Base-by-base conservation (phyloP, 2,329 filamentous ascomycete species). In the Neurospora crassa region DNA sequence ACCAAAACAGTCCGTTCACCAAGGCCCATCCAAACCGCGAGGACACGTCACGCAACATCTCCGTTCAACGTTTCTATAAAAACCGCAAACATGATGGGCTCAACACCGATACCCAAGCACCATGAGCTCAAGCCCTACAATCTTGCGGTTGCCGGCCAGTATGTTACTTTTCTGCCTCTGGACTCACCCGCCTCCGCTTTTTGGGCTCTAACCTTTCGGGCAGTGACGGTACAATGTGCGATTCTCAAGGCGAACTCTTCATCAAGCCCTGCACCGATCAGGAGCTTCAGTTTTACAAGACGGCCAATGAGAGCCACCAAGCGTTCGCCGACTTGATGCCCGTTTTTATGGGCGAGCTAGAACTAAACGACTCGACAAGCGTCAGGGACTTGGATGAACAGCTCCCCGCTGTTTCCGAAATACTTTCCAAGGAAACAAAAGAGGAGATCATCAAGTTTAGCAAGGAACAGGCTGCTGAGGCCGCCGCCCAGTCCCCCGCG, bases 241-340 rank as follows among this genome's bases (percentile, higher is more conserved):
- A 97, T 78, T 85, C 87, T 70, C 89, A 92, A 70, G 96, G 96
- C 79, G 89, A 91, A 74, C 85, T 98, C 42, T 92, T 99, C 79
- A 93, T 97, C 79, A 99, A 99, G 82, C 96, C 96, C 20, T 98
- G 95, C 81, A 97, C 92, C 0, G 83, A 89, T 74, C 86, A 90
- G 74, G 96, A 99, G 82, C 89, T 98, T 76, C 86, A 89, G 67
- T 99, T 99, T 81, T 99, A 99, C 84, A 89, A 97, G 79, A 88
- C 89, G 47, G 90, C 90, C 40, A 80, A 81, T 69, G 81, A 87
- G 42, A 82, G 86, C 29, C 91, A 97, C 78, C 88, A 89, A 40
- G 88, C 90, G 1, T 93, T 98, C 77, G 87, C 90, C 69, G 87
- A 90, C 34, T 88, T 95, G 76, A 95, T 98, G 85, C 95, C 96